phyloP scores from a whole-genome alignment of 2,329 filamentous ascomycete genomes.

The Cladosporium sp. region DNA sequence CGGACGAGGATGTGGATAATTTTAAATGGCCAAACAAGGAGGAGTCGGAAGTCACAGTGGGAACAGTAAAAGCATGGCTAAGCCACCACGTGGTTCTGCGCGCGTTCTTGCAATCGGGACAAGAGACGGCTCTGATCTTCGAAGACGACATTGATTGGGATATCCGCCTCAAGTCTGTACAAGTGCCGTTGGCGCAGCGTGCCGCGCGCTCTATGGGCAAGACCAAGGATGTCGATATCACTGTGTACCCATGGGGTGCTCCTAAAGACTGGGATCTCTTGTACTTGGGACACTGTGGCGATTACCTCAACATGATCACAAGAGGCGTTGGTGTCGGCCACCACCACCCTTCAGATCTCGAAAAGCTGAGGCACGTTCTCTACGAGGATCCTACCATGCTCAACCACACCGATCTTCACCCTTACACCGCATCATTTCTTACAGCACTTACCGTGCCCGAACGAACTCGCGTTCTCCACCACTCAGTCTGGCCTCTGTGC shows the following conservation, averaged over 20 bases:
- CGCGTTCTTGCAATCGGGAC: slow-evolving; percentile 39
- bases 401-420: slow-evolving; percentile 31
- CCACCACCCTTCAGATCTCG: slow-evolving; percentile 30
- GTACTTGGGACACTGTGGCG: slow-evolving; percentile 40
- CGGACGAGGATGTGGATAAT: slow-evolving; percentile 28
- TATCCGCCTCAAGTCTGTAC: slow-evolving; percentile 38
- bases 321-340: slow-evolving; percentile 34
- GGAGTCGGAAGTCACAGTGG: slow-evolving; percentile 29
- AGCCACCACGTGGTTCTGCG: slow-evolving; percentile 30
- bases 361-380: slow-evolving; percentile 30
- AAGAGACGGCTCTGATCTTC: slow-evolving; percentile 40
- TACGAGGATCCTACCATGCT: slow-evolving; percentile 37
- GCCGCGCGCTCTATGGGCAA: slow-evolving; percentile 26
- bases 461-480: slow-evolving; percentile 36
- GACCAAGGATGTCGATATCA: slow-evolving; percentile 31
- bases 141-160: slow-evolving; percentile 46
- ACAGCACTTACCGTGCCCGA: slow-evolving; percentile 33
- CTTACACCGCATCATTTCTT: slow-evolving; percentile 37
- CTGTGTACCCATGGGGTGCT: slow-evolving; percentile 32
- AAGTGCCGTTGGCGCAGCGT: slow-evolving; percentile 30
- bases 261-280: slow-evolving; percentile 35
- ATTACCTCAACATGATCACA: slow-evolving; percentile 34
- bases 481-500: slow-evolving; percentile 40
- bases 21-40: slow-evolving; percentile 18
- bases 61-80: slow-evolving; percentile 37